Percentiles rank a stretch among this genome's conserved stretches.
Evolutionary conservation across 2,329 filamentous ascomycete species (phyloP).

Genomic region (Fusarium stilboides): DNA sequence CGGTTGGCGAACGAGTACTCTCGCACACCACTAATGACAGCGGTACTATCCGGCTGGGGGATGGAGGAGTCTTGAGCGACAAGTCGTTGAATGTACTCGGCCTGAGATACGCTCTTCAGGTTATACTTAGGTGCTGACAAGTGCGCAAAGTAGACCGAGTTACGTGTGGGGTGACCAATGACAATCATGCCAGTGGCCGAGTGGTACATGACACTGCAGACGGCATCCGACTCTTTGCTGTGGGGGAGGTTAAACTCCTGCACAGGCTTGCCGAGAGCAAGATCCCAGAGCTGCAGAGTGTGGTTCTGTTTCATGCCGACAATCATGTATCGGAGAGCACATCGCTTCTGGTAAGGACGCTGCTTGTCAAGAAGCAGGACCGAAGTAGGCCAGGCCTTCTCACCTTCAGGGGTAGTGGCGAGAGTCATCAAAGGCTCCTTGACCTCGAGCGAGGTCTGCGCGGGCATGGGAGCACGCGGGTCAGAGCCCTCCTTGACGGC

Average conservation of each 20-base stretch:
- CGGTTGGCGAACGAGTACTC: constrained; percentile 94
- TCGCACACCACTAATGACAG: constrained; percentile 95
- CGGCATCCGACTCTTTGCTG: constrained; percentile 95
- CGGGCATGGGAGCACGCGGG: constrained; percentile 66
- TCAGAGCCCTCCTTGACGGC: constrained; percentile 67
- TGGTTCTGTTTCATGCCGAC: constrained; percentile 99
- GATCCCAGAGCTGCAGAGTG: constrained; percentile 97
- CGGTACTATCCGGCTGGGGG: constrained; percentile 91
- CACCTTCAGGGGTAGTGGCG: constrained; percentile 86
- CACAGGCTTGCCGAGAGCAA: constrained; percentile 93
- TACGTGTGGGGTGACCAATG: constrained; percentile 95
- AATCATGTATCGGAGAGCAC: constrained; percentile 93
- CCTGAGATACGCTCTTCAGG: constrained; percentile 85
- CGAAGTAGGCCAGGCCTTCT: constrained; percentile 97
- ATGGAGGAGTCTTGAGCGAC: constrained; percentile 79
- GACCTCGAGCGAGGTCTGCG: constrained; percentile 78
- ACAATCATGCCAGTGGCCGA: constrained; percentile 92
- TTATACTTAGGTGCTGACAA: constrained; percentile 95
- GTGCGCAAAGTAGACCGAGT: constrained; percentile 97
- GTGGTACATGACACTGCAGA: constrained; percentile 97
- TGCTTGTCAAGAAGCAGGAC: constrained; percentile 97
- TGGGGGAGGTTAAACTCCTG: constrained; percentile 98
- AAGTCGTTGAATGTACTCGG: constrained; percentile 86
- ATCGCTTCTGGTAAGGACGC: constrained; percentile 90
- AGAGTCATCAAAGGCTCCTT: constrained; percentile 90